Conservation (phyloP, 768 basidiomycete species). For the Lentinula aciculospora region DNA sequence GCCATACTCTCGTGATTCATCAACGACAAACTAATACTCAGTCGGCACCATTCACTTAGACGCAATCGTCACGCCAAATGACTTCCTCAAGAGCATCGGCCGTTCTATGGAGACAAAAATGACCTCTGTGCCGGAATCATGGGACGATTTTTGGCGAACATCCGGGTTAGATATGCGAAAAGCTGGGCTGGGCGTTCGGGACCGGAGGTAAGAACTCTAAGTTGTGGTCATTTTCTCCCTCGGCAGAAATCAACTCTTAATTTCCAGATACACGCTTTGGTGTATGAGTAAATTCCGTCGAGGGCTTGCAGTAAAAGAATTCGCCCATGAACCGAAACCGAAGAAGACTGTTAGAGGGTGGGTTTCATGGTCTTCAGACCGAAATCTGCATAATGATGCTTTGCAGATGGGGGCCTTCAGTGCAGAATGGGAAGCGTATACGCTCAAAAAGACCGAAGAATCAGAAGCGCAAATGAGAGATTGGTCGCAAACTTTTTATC, state of each 20-base stretch:
- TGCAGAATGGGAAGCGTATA: constrained; percentile 10
- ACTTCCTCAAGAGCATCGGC: constrained; percentile 73
- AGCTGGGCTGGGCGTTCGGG: constrained; percentile 59
- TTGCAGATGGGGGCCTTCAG: constrained; percentile 9
- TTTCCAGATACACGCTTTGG: constrained; percentile 74
- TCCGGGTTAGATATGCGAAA: constrained; percentile 54
- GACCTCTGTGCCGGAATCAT: constrained; percentile 37
- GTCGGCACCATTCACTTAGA: constrained; percentile 26
- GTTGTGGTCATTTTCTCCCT: not conserved
- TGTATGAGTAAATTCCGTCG: constrained; percentile 75
- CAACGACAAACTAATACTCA: not conserved
- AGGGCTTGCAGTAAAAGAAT: constrained; percentile 46
- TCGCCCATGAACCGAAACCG: constrained; percentile 60
- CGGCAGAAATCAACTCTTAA: not conserved
- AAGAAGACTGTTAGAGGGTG: constrained; percentile 81
- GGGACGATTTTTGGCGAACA: constrained; percentile 69
- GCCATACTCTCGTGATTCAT: constrained; percentile 6
- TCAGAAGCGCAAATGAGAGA: not conserved
- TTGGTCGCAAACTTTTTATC: not conserved
- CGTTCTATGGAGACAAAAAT: constrained; percentile 63
- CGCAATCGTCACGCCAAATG: constrained; percentile 47
- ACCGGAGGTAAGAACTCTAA: constrained; percentile 53
- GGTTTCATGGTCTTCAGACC: constrained; percentile 18
- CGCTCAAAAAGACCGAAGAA: constrained; percentile 6
- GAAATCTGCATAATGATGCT: not conserved